These are phyloP conservation scores for Phyllosticta citrichinensis DNA, from an alignment of 2,329 filamentous ascomycete species.

Conservation along the genomic window DNA sequence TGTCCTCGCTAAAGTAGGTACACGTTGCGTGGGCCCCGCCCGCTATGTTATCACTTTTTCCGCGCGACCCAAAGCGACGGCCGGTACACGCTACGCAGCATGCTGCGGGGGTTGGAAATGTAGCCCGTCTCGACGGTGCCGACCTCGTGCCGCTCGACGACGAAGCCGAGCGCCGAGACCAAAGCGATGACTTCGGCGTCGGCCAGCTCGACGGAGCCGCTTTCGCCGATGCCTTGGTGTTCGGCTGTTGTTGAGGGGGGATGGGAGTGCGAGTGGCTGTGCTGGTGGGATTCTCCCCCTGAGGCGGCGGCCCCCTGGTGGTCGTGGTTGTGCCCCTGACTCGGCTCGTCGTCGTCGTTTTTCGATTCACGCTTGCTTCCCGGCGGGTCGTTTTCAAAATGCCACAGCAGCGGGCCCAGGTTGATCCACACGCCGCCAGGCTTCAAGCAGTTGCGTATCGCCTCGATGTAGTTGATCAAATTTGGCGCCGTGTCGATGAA, in stretches of 20 bases:
- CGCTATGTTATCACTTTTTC: conserved; percentile 39
- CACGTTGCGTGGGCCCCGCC: no score
- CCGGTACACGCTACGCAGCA: conserved; percentile 74
- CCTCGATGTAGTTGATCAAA: conserved; percentile 77
- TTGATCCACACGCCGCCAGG: conserved; percentile 79
- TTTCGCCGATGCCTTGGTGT: conserved; percentile 64
- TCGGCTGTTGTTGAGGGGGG: background rate
- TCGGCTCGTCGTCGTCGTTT: conserved; percentile 13
- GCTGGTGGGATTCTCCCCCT: background rate
- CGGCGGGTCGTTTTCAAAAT: conserved; percentile 70
- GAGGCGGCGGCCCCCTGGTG: conserved; percentile 13
- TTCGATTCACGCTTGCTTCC: conserved; percentile 39
- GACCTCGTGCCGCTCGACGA: conserved; percentile 50
- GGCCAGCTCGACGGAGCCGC: conserved; percentile 80
- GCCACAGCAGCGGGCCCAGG: conserved; percentile 85
- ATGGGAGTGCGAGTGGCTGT: background rate
- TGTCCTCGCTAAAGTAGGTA: no score
- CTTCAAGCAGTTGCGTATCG: conserved; percentile 67
- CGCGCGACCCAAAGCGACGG: conserved; percentile 79
- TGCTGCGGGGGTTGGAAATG: conserved; percentile 73
- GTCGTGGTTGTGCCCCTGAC: background rate
- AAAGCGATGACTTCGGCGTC: conserved; percentile 79
- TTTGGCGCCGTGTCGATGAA: conserved; percentile 98
- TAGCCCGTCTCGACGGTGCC: conserved; percentile 61
- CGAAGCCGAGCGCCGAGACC: conserved; percentile 66